Conservation (phyloP, 148 eudicot genomes). For the Hydrangea macrophylla region DNA sequence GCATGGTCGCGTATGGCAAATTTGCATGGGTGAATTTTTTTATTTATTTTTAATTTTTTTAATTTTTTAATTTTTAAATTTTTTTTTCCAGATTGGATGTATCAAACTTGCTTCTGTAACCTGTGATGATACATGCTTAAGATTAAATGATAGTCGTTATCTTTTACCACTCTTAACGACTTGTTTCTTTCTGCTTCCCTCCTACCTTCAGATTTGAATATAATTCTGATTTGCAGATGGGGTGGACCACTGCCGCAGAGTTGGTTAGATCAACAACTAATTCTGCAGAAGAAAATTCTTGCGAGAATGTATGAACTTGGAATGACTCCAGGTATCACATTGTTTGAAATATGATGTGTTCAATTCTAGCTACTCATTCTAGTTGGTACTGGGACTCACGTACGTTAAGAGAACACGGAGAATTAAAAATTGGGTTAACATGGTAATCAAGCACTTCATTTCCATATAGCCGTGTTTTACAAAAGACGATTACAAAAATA, state of each 20-base stretch:
- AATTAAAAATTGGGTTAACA: not conserved
- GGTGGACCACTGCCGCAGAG: slow-evolving; percentile 58
- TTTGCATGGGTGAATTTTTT: slow-evolving; percentile 37
- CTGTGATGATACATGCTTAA: not conserved
- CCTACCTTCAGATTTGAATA: not conserved
- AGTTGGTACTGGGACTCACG: not conserved
- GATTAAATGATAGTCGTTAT: not conserved
- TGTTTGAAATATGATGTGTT: not conserved
- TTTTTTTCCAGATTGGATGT: not conserved
- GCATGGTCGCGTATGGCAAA: slow-evolving; percentile 61
- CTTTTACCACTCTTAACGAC: not conserved
- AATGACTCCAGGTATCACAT: slow-evolving; percentile 49
- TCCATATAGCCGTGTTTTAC: not conserved
- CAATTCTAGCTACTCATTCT: not conserved
- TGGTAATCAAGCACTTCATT: not conserved
- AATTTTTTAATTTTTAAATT: not conserved
- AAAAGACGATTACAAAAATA: too few relatives aligned
- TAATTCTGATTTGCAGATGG: slow-evolving; percentile 29
- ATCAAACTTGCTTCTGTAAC: too few relatives aligned
- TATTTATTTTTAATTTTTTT: slow-evolving; percentile 2
- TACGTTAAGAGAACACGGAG: not conserved
- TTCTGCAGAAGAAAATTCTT: slow-evolving; percentile 50
- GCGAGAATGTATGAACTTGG: slow-evolving; percentile 50
- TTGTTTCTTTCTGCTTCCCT: not conserved
- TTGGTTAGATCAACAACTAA: slow-evolving; percentile 52